Evolutionary conservation across 2,329 filamentous ascomycete species (phyloP).

Genomic region (Fusarium nelsonii): DNA sequence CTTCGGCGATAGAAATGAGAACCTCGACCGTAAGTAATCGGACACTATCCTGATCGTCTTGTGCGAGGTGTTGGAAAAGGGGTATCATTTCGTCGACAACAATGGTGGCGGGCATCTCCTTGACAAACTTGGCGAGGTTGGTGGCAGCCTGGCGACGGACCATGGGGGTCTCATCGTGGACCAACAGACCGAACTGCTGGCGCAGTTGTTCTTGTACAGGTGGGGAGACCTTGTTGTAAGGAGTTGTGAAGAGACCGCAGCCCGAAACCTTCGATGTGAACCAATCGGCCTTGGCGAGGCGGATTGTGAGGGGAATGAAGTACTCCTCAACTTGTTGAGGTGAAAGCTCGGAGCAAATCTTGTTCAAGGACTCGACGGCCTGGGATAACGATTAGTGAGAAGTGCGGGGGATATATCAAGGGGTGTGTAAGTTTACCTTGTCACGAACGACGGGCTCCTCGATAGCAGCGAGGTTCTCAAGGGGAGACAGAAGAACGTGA

Average conservation of each 20-base stretch:
- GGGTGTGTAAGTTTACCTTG: slow-evolving; percentile 73
- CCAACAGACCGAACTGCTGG: slow-evolving; percentile 90
- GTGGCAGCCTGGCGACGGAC: slow-evolving; percentile 96
- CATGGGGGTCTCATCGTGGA: slow-evolving; percentile 99
- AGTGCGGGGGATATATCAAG: slow-evolving; percentile 1
- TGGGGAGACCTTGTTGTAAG: slow-evolving; percentile 90
- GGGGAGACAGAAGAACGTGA: slow-evolving; percentile 94
- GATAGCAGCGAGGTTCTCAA: slow-evolving; percentile 98
- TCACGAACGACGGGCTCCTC: slow-evolving; percentile 97
- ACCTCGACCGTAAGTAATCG: slow-evolving; percentile 96
- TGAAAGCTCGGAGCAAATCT: slow-evolving; percentile 94
- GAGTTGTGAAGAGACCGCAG: slow-evolving; percentile 92
- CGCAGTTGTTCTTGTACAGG: slow-evolving; percentile 91
- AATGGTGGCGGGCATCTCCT: slow-evolving; percentile 91
- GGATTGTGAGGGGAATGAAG: slow-evolving; percentile 94
- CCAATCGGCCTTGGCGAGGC: slow-evolving; percentile 99
- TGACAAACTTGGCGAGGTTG: slow-evolving; percentile 96
- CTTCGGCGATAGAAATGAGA: slow-evolving; percentile 94
- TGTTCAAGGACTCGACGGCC: slow-evolving; percentile 99
- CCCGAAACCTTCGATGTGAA: slow-evolving; percentile 99
- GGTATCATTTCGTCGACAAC: slow-evolving; percentile 99
- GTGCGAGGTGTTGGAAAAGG: slow-evolving; percentile 95
- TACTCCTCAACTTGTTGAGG: slow-evolving; percentile 94
- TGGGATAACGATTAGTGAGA: slow-evolving; percentile 54
- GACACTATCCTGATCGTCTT: slow-evolving; percentile 98